These are phyloP conservation scores for Lycium ferocissimum DNA, from an alignment of 257 asterid species.

Conservation along the genomic window DNA sequence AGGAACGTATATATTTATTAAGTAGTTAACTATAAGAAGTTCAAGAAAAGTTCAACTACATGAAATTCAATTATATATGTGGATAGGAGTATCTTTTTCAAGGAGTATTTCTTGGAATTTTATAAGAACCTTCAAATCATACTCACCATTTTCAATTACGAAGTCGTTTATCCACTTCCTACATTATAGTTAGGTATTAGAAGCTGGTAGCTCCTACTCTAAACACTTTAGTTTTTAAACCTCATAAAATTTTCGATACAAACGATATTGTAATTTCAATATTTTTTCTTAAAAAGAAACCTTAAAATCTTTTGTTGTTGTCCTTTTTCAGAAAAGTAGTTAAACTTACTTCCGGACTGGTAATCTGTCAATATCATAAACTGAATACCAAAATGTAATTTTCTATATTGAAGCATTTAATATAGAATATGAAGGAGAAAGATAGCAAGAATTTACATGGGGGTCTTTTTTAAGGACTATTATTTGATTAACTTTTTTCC, in stretches of 20 bases:
- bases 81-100: not conserved
- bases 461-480: not conserved
- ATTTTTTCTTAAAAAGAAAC: not conserved
- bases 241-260: not conserved
- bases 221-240: not conserved
- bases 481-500: not conserved
- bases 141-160: not conserved
- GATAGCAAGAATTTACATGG: not conserved
- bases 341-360: constrained; percentile 22
- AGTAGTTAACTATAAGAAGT: not conserved
- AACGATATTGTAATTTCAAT: not conserved
- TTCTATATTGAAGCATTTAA: not conserved
- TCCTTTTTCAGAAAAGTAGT: constrained; percentile 24
- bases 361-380: not conserved
- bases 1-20: not conserved
- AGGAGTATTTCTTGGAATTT: not conserved
- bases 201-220: not conserved
- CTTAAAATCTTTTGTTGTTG: not conserved
- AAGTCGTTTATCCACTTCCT: constrained; percentile 28
- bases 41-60: not conserved
- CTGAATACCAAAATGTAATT: not conserved
- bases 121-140: not conserved
- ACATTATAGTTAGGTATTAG: not conserved
- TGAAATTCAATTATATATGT: not conserved
- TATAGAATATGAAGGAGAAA: not conserved